phyloP scores from a whole-genome alignment of 202 grass and related monocot species.

The Tripidium arundinaceum region DNA sequence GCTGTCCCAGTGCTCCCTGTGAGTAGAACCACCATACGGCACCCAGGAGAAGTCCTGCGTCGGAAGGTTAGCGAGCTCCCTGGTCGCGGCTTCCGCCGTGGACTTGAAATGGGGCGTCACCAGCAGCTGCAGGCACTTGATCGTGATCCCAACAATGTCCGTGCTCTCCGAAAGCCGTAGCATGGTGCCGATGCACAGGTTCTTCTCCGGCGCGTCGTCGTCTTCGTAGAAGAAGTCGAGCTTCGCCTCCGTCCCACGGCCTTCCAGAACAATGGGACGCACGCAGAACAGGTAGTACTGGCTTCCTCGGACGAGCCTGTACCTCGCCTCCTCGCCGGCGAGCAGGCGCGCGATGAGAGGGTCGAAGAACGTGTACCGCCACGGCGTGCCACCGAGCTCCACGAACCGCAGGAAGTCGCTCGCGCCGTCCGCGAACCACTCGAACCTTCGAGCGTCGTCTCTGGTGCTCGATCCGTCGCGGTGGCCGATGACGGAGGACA shows the following conservation, averaged over 20 bases:
- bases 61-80: background rate
- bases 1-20: background rate
- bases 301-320: background rate
- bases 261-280: background rate
- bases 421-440: constrained; percentile 5
- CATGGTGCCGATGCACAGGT: background rate
- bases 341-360: constrained; percentile 23
- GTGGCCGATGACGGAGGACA: background rate
- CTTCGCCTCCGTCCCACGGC: constrained; percentile 11
- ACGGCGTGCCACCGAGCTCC: background rate
- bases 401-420: constrained; percentile 17
- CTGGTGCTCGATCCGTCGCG: background rate
- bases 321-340: background rate
- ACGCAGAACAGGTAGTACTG: background rate
- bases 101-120: constrained; percentile 4
- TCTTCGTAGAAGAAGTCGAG: background rate
- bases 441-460: background rate
- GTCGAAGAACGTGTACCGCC: background rate
- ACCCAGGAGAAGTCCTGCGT: constrained; percentile 30
- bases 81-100: background rate
- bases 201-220: background rate
- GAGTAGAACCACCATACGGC: background rate
- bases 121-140: background rate
- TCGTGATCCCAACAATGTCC: constrained; percentile 1
- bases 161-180: constrained; percentile 22